Conservation (phyloP, 2,329 filamentous ascomycete genomes). For the Colletotrichum australisinense region DNA sequence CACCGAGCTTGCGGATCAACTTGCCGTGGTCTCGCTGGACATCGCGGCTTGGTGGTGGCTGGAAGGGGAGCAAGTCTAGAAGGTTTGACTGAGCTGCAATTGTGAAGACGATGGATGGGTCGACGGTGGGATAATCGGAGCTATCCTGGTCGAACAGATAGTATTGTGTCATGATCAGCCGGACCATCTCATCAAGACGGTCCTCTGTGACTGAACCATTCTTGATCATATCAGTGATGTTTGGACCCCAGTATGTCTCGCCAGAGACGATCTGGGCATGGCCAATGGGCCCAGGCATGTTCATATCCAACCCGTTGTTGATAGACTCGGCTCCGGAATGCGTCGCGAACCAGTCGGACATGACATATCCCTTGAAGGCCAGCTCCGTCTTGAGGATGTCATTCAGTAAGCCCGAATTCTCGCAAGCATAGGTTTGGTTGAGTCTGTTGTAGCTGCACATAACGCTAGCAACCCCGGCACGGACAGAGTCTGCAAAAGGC, state of each 20-base stretch:
- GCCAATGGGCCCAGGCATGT: conserved; percentile 75
- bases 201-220: conserved; percentile 67
- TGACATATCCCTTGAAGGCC: conserved; percentile 73
- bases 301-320: conserved; percentile 81
- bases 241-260: conserved; percentile 69
- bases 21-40: conserved; percentile 68
- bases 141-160: conserved; percentile 66
- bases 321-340: conserved; percentile 77
- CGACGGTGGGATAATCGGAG: conserved; percentile 55
- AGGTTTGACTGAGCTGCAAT: conserved; percentile 27
- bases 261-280: conserved; percentile 57
- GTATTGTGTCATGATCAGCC: conserved; percentile 72
- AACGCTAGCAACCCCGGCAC: conserved; percentile 71
- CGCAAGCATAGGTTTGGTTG: conserved; percentile 76
- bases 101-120: conserved; percentile 21
- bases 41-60: conserved; percentile 62
- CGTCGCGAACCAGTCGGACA: conserved; percentile 80
- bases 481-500: conserved; percentile 77
- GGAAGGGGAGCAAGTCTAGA: conserved; percentile 9
- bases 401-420: conserved; percentile 71
- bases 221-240: conserved; percentile 65
- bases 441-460: conserved; percentile 83
- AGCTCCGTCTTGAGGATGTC: conserved; percentile 77
- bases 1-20: conserved; percentile 67
- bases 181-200: conserved; percentile 75